Evolutionary conservation across 176 grass and related monocot genomes (phyloP), one percentile per base, ranked within the genome.

Genomic region (Musa itinerans): DNA sequence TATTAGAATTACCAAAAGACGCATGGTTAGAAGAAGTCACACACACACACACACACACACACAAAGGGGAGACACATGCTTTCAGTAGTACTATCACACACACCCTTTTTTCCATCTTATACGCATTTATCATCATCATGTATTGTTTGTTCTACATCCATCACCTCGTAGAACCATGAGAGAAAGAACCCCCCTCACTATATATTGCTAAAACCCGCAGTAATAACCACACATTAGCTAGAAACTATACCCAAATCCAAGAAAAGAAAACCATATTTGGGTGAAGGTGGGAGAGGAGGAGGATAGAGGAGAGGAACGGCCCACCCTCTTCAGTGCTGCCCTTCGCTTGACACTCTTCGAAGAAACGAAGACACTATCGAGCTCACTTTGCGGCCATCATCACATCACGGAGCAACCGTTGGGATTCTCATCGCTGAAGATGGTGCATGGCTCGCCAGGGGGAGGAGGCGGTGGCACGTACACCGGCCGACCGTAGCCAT

Each of bases 341-440:
- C 14, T 20, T 59, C 56, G 29, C 29, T 29, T 3, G 3, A 29
- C 29, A 29, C 29, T 29, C 29, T 2, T 2, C 2, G 2, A 29
- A 29, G 29, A 29, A 3, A 29, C 34, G 34, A 43, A 43, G 34
- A 27, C 2, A 2, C 26, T 27, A 2, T 27, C 26, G 26, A 43
- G 24, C 14, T 67, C 10, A 9, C 53, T 73, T 70, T 15, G 14
- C 64, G 12, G 8, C 8, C 53, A 27, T 22, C 67, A 20, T 79
- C 65, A 80, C 78, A 80, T 73, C 0, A 80, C 20, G 12, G 78
- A 80, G 69, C 78, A 80, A 58, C 78, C 53, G 14, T 80, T 80
- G 54, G 78, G 69, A 57, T 80, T 80, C 56, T 80, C 78, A 29
- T 80, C 78, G 50, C 78, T 80, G 78, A 80, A 80, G 43, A 80